Conservation (phyloP, 371 early-diverging fungal genomes). For the Blakeslea trispora region DNA sequence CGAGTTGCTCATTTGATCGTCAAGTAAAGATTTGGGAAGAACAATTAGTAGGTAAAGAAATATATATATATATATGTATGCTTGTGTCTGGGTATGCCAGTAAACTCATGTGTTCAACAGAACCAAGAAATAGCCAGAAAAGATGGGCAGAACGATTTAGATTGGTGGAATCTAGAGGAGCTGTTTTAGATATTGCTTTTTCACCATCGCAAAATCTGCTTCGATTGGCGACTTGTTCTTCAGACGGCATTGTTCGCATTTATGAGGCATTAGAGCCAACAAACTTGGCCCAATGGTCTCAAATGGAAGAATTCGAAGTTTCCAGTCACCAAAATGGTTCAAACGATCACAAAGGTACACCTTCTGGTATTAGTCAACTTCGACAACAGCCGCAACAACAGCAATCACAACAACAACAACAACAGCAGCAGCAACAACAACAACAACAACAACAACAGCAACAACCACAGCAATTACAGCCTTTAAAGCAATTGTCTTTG, state of each 20-base stretch:
- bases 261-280: constrained; percentile 89
- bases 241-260: constrained; percentile 88
- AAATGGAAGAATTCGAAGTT: constrained; percentile 71
- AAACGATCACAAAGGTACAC: neutral
- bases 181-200: constrained; percentile 89
- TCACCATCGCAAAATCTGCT: constrained; percentile 79
- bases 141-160: constrained; percentile 72
- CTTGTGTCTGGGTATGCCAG: no score
- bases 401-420: constrained; percentile 1
- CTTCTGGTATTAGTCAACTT: constrained; percentile 6
- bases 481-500: constrained; percentile 1
- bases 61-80: no score
- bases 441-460: constrained; percentile 9
- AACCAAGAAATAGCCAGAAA: constrained; percentile 65
- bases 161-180: constrained; percentile 71
- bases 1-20: constrained; percentile 90
- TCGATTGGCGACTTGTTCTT: constrained; percentile 79
- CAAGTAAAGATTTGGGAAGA: constrained; percentile 93
- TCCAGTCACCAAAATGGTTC: constrained; percentile 2
- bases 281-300: constrained; percentile 80
- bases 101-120: no score
- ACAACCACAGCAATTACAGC: neutral
- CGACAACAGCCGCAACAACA: constrained; percentile 12
- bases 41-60: constrained; percentile 63
- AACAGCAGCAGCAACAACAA: constrained; percentile 8